Evolutionary conservation across 2,329 filamentous ascomycete genomes (phyloP).

Genomic region (Ophiostoma perfectum): DNA sequence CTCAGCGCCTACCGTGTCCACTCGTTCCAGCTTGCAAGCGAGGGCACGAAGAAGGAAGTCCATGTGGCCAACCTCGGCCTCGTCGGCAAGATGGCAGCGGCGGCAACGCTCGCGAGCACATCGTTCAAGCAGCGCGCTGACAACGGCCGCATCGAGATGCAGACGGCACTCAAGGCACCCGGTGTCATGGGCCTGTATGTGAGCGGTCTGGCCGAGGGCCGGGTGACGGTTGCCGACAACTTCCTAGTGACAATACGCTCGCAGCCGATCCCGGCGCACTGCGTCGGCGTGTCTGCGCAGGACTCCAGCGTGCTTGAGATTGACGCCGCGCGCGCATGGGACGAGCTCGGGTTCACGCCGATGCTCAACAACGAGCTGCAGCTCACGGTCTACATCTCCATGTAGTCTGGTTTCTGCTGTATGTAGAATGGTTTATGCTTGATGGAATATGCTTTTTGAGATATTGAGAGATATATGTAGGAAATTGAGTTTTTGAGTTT

Average conservation of each 20-base stretch:
- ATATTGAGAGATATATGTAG: too few species aligned
- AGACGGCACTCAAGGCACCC: constrained; percentile 70
- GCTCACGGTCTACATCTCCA: constrained; percentile 55
- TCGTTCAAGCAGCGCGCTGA: constrained; percentile 43
- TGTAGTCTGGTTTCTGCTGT: constrained; percentile 27
- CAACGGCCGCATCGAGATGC: constrained; percentile 59
- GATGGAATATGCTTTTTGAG: not conserved
- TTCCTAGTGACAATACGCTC: constrained; percentile 73
- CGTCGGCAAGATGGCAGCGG: constrained; percentile 82
- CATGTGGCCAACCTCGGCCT: constrained; percentile 69
- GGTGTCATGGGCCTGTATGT: constrained; percentile 74
- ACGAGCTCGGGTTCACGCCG: constrained; percentile 60
- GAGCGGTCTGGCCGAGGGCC: constrained; percentile 51
- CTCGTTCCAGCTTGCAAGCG: constrained; percentile 42
- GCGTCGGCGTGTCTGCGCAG: constrained; percentile 53
- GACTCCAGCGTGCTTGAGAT: constrained; percentile 63
- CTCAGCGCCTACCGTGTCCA: constrained; percentile 66
- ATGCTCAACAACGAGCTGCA: constrained; percentile 78
- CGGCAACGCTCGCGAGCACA: constrained; percentile 66
- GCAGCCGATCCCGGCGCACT: constrained; percentile 60
- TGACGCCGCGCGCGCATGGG: constrained; percentile 73
- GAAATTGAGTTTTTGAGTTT: not conserved
- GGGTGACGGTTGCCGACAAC: constrained; percentile 55
- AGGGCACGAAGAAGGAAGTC: constrained; percentile 39
- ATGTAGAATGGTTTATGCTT: not conserved